Evolutionary conservation across 2,329 filamentous ascomycete species (phyloP), one percentile per base, ranked within the genome.

Genomic region (Sporothrix euskadiensis): DNA sequence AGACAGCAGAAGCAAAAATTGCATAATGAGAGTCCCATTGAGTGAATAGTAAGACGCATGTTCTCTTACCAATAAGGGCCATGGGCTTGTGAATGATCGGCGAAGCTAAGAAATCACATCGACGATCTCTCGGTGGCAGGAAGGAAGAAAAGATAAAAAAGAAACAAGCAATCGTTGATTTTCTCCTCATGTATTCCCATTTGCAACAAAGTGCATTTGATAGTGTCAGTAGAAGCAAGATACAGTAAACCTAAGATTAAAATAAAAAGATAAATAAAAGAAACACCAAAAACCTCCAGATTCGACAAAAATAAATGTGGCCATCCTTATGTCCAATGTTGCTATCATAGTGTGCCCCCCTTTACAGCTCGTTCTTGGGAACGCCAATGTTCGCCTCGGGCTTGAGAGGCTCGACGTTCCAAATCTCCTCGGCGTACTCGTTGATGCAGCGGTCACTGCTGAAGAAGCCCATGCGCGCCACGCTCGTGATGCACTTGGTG

Each of bases 381-480:
- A 75, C 44, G 12, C 76, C 76, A 7, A 30, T 59, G 22, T 32
- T 69, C 39, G 82, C 79, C 59, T 84, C 83, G 41, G 84, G 84
- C 47, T 83, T 82, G 72, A 96, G 81, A 39, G 95, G 94, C 85
- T 98, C 95, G 54, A 97, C 86, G 80, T 98, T 98, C 96, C 96
- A 99, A 81, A 99, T 98, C 76, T 88, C 90, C 82, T 99, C 95
- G 0, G 96, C 96, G 83, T 99, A 99, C 86, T 98, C 94, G 79
- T 95, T 93, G 82, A 98, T 98, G 83, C 95, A 97, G 54, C 95
- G 89, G 82, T 98, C 95, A 76, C 92, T 95, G 78, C 90, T 94
- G 85, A 98, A 98, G 88, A 98, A 98, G 52, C 95, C 96, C 96
- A 99, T 99, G 56, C 94, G 87, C 7, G 94, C 88, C 22, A 99